phyloP scores from a whole-genome alignment of 225 moss, liverwort and hornwort species.

The Antitrichia curtipendula region DNA sequence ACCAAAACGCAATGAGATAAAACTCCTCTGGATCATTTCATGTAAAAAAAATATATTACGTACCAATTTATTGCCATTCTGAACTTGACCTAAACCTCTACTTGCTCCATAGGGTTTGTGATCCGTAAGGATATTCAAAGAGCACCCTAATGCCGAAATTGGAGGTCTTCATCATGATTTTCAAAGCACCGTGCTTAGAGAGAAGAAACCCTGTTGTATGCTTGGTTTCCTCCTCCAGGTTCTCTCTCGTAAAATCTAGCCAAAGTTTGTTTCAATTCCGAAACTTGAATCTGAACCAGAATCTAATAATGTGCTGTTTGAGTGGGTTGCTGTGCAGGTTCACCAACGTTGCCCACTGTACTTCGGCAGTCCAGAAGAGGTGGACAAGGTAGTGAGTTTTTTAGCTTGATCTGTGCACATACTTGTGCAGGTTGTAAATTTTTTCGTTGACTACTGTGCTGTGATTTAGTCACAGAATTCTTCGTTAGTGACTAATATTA shows the following conservation, averaged over 20 bases:
- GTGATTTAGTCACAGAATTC: not conserved
- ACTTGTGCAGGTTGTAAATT: not conserved
- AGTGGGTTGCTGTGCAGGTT: slow-evolving; percentile 39
- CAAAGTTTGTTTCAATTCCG: not conserved
- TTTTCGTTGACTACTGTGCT: not conserved
- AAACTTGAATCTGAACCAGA: not conserved
- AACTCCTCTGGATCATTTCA: not conserved
- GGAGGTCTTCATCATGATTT: not conserved
- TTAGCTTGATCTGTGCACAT: slow-evolving; percentile 31
- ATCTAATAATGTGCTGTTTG: not conserved
- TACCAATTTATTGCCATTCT: not conserved
- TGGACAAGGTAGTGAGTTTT: slow-evolving; percentile 69
- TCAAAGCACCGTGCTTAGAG: not conserved
- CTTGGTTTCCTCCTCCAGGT: not conserved
- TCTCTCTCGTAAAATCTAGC: not conserved
- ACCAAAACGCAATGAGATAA: not conserved
- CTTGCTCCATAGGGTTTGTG: not conserved
- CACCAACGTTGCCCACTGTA: slow-evolving; percentile 82
- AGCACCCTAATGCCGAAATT: not conserved
- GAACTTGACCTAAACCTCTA: not conserved
- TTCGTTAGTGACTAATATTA: not conserved
- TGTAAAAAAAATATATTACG: too few relatives aligned
- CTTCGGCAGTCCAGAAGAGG: slow-evolving; percentile 78
- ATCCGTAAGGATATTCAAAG: not conserved
- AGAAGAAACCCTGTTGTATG: not conserved